A percentile compares a stretch with the other conserved stretches of the same genome.
Conservation (phyloP, 2,329 filamentous ascomycete genomes). For the Pseudocercospora ulei region DNA sequence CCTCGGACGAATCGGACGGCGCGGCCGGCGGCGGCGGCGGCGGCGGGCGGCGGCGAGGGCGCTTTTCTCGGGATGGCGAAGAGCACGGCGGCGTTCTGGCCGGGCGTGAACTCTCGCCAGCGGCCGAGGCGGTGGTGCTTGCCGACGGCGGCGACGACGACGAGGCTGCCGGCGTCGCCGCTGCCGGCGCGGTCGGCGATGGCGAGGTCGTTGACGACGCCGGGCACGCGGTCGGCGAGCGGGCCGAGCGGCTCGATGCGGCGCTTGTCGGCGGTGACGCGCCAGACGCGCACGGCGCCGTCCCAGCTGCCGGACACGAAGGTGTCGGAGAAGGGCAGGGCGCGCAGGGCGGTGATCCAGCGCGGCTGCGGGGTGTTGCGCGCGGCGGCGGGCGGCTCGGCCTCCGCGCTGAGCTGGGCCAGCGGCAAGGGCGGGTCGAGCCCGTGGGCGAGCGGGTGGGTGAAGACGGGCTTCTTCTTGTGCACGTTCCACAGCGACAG, state of each 20-base stretch:
- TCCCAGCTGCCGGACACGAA: slow-evolving; percentile 93
- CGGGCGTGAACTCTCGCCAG: slow-evolving; percentile 57
- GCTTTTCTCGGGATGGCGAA: slow-evolving; percentile 60
- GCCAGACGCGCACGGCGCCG: slow-evolving; percentile 77
- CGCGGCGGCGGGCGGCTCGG: slow-evolving; percentile 48
- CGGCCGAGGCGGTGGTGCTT: slow-evolving; percentile 77
- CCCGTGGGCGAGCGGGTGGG: slow-evolving; percentile 72
- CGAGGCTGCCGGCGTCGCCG: slow-evolving; percentile 61
- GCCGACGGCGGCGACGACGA: slow-evolving; percentile 70
- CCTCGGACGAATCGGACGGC: neutral
- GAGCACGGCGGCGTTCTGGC: slow-evolving; percentile 74
- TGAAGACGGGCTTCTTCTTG: slow-evolving; percentile 89
- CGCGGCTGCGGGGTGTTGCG: slow-evolving; percentile 51
- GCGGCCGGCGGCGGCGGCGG: neutral
- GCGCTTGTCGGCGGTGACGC: slow-evolving; percentile 70
- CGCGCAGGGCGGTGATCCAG: slow-evolving; percentile 80
- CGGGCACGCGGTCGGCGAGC: slow-evolving; percentile 34
- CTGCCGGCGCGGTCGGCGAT: slow-evolving; percentile 75
- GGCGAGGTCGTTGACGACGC: slow-evolving; percentile 79
- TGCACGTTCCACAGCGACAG: slow-evolving; percentile 78
- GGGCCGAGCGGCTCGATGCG: slow-evolving; percentile 61
- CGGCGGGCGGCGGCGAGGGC: slow-evolving; percentile 27
- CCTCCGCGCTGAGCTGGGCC: slow-evolving; percentile 63
- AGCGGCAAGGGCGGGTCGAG: slow-evolving; percentile 61
- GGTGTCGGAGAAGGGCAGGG: slow-evolving; percentile 81